A percentile compares a stretch with the other conserved stretches of the same genome.
phyloP scores from a whole-genome alignment of 148 eudicot species.

The Cornus suecica region DNA sequence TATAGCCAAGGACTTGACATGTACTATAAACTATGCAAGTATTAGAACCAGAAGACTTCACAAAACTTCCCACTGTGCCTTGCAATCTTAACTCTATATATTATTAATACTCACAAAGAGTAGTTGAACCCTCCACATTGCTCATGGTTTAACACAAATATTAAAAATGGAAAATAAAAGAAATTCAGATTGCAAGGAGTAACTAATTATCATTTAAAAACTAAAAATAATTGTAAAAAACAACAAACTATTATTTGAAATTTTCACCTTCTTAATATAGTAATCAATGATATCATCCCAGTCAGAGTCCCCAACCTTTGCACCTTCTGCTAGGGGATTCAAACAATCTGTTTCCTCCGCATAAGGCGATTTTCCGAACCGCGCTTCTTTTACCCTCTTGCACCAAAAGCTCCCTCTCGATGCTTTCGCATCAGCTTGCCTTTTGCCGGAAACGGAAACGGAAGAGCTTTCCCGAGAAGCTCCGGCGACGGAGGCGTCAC shows the following conservation, averaged over 20 bases:
- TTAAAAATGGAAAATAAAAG: no score
- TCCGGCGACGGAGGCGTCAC: conserved; percentile 8
- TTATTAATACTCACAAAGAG: background rate
- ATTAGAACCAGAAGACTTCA: background rate
- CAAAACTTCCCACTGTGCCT: background rate
- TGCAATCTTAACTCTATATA: background rate
- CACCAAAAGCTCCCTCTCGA: conserved; percentile 46
- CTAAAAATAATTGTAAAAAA: background rate
- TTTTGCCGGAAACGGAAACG: background rate
- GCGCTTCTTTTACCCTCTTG: conserved; percentile 41
- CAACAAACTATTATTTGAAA: background rate
- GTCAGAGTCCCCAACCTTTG: conserved; percentile 42
- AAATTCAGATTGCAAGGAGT: no score
- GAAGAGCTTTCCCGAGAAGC: background rate
- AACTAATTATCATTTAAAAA: no score
- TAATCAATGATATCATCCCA: conserved; percentile 73
- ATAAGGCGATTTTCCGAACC: conserved; percentile 58
- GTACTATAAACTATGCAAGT: background rate
- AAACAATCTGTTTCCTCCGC: conserved; percentile 21
- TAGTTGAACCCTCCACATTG: background rate
- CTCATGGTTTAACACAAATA: background rate
- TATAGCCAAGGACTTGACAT: background rate
- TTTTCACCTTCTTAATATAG: conserved; percentile 71
- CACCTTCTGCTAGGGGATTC: conserved; percentile 13
- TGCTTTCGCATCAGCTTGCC: conserved; percentile 8